A percentile compares a stretch with the other conserved stretches of the same genome.
Conservation (phyloP, 176 grass and related monocot species). For the Paspalum notatum region DNA sequence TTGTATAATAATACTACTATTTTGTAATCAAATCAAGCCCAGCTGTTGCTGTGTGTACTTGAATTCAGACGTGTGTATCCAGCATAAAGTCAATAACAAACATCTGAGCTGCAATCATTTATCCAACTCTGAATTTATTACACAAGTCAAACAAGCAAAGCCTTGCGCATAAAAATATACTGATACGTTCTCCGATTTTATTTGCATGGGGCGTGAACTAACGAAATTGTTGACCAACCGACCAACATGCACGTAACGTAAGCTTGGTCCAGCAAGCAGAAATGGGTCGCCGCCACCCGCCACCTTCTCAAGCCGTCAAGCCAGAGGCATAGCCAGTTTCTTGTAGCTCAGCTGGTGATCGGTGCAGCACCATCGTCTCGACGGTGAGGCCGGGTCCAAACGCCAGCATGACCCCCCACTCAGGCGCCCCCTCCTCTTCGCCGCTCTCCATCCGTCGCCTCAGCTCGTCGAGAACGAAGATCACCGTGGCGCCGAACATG, state of each 20-base stretch:
- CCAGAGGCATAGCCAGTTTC: not conserved
- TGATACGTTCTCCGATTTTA: too few species aligned
- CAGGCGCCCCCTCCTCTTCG: conserved; percentile 15
- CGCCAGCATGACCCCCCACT: conserved; percentile 65
- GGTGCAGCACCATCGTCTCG: conserved; percentile 56
- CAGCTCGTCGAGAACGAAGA: conserved; percentile 70
- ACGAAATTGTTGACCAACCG: too few species aligned
- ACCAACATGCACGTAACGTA: not conserved
- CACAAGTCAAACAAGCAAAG: too few species aligned
- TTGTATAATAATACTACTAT: too few species aligned
- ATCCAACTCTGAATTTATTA: too few species aligned
- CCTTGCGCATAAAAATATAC: too few species aligned
- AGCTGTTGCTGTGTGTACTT: too few species aligned
- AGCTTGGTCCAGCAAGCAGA: not conserved
- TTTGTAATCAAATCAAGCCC: too few species aligned
- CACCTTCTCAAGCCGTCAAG: not conserved
- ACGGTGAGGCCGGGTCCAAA: conserved; percentile 74
- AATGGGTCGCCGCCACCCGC: not conserved
- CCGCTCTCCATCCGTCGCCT: conserved; percentile 23
- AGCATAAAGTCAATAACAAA: too few species aligned
- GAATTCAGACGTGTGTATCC: too few species aligned
- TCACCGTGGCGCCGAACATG: conserved; percentile 52
- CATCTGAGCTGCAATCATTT: too few species aligned
- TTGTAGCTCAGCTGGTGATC: not conserved
- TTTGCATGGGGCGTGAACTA: too few species aligned